These are phyloP conservation scores for Sutorius eximius DNA, from an alignment of 1,284 basidiomycete genomes.

Conservation along the genomic window DNA sequence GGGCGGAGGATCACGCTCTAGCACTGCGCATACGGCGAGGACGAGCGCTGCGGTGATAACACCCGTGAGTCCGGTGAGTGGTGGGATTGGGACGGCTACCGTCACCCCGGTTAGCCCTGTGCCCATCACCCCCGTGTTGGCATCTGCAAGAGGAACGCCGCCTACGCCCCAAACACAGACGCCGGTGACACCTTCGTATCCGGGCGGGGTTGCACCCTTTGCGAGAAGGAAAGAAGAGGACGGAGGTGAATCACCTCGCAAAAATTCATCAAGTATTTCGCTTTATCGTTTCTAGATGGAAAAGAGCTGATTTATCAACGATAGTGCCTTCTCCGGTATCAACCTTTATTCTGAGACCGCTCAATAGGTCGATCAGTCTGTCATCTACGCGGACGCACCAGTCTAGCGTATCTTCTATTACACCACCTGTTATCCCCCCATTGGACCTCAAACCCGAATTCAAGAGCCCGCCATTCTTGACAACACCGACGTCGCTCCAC, in stretches of 20 bases:
- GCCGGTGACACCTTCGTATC: slow-evolving; percentile 28
- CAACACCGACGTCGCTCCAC: slow-evolving; percentile 34
- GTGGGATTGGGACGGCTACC: slow-evolving; percentile 20
- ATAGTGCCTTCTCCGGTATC: slow-evolving; percentile 37
- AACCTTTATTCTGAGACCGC: slow-evolving; percentile 33
- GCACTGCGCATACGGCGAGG: slow-evolving; percentile 26
- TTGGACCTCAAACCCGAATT: slow-evolving; percentile 58
- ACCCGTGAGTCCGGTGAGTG: slow-evolving; percentile 26
- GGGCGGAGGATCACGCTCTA: slow-evolving; percentile 24
- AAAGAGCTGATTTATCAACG: slow-evolving; percentile 5
- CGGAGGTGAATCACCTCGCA: slow-evolving; percentile 30
- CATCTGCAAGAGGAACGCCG: slow-evolving; percentile 16
- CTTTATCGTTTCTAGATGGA: background rate
- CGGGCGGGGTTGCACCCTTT: slow-evolving; percentile 23
- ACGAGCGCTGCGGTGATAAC: slow-evolving; percentile 28
- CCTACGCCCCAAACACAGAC: slow-evolving; percentile 19
- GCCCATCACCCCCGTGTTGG: slow-evolving; percentile 30
- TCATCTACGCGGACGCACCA: slow-evolving; percentile 57
- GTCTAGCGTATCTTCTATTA: slow-evolving; percentile 40
- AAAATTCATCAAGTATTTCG: slow-evolving; percentile 9
- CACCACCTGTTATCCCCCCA: slow-evolving; percentile 52
- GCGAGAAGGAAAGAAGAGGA: slow-evolving; percentile 32
- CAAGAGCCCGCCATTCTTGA: slow-evolving; percentile 42
- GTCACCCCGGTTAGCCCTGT: slow-evolving; percentile 31
- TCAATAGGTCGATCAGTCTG: slow-evolving; percentile 36